phyloP scores from a whole-genome alignment of 331 rosid species.

The Quercus lobata region DNA sequence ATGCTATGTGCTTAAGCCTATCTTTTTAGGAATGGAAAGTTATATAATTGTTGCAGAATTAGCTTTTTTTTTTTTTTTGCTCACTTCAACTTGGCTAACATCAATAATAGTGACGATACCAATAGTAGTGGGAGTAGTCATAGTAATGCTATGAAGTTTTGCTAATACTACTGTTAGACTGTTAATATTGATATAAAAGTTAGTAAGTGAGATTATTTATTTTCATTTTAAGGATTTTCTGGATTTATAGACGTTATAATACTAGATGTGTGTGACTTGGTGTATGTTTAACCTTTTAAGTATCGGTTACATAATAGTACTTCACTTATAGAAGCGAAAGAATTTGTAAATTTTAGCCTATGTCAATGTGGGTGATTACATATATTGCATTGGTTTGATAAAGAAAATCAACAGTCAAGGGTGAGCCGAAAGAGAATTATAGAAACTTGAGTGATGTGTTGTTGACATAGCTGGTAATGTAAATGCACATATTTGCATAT shows the following conservation, averaged over 20 bases:
- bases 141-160: no score
- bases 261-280: no score
- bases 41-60: neutral
- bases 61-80: neutral
- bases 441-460: neutral
- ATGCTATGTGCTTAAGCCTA: neutral
- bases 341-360: neutral
- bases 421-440: neutral
- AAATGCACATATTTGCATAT: neutral
- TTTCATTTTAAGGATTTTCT: no score
- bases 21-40: neutral
- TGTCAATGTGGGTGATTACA: neutral
- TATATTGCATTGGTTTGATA: neutral
- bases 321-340: neutral
- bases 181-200: no score
- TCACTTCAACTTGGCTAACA: no score
- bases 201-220: no score
- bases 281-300: no score
- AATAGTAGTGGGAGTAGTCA: no score
- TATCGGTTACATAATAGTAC: no score
- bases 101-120: no score
- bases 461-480: neutral
- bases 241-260: no score
- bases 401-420: neutral
- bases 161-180: no score